phyloP scores from a whole-genome alignment of 768 basidiomycete genomes.

The Phaeolepiota aurea region DNA sequence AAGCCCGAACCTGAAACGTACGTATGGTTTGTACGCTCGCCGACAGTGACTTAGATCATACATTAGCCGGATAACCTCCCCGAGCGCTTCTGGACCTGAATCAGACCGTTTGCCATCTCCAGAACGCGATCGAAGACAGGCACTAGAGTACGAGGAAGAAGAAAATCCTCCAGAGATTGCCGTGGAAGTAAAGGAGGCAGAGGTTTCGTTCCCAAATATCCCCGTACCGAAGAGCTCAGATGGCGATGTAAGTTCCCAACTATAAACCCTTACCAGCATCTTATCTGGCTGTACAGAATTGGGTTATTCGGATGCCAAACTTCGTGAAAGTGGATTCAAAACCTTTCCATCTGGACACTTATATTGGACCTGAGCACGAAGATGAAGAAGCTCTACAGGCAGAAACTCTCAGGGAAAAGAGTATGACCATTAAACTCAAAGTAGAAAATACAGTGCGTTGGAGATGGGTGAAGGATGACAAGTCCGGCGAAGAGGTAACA shows the following conservation, averaged over 20 bases:
- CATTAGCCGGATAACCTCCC: constrained; percentile 27
- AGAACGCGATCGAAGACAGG: constrained; percentile 55
- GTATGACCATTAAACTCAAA: constrained; percentile 78
- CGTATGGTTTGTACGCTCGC: background rate
- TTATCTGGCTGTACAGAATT: constrained; percentile 43
- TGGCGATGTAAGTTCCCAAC: constrained; percentile 52
- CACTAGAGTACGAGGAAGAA: constrained; percentile 77
- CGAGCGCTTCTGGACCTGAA: constrained; percentile 43
- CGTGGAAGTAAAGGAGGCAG: constrained; percentile 54
- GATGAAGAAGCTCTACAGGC: constrained; percentile 50
- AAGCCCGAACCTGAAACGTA: constrained; percentile 27
- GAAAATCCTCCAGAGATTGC: constrained; percentile 52
- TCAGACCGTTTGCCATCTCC: constrained; percentile 60
- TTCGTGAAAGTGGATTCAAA: constrained; percentile 86
- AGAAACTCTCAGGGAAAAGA: constrained; percentile 64
- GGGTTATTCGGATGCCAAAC: constrained; percentile 92
- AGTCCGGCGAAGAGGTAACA: constrained; percentile 64
- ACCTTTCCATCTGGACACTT: constrained; percentile 84
- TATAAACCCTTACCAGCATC: background rate
- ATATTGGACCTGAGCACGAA: constrained; percentile 77
- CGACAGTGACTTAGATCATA: constrained; percentile 5
- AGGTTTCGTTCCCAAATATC: constrained; percentile 80
- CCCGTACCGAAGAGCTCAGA: constrained; percentile 76
- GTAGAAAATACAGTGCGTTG: constrained; percentile 94
- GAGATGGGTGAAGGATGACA: constrained; percentile 81